Evolutionary conservation across 169 alveolate species (phyloP).

Genomic region (Plasmodium knowlesi): DNA sequence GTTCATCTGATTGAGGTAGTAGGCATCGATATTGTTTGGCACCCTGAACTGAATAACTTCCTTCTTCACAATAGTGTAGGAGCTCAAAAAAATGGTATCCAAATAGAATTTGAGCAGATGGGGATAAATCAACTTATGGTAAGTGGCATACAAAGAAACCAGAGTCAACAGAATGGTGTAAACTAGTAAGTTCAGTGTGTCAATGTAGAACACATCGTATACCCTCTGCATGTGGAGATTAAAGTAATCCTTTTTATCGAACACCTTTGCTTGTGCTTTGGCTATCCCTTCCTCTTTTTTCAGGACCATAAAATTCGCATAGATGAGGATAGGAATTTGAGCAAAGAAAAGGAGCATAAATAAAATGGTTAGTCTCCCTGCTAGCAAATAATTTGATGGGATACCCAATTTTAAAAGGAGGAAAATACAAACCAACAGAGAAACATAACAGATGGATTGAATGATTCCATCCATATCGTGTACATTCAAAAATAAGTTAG

Average conservation of each 20-base stretch:
- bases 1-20: conserved; percentile 56
- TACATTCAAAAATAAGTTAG: conserved; percentile 43
- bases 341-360: conserved; percentile 45
- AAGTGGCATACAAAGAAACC: conserved; percentile 57
- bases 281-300: conserved; percentile 18
- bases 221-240: conserved; percentile 33
- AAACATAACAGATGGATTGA: conserved; percentile 30
- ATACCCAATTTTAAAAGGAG: conserved; percentile 45
- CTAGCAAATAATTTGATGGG: conserved; percentile 60
- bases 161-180: conserved; percentile 13
- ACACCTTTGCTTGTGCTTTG: not conserved
- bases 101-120: conserved; percentile 59
- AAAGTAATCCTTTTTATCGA: conserved; percentile 55
- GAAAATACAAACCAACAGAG: conserved; percentile 20
- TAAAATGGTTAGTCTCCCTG: conserved; percentile 67
- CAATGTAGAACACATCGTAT: conserved; percentile 12
- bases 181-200: conserved; percentile 31
- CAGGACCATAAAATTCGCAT: conserved; percentile 21
- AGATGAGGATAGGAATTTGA: conserved; percentile 48
- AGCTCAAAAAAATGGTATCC: conserved; percentile 29
- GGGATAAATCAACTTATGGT: conserved; percentile 60
- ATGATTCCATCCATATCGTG: conserved; percentile 50
- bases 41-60: conserved; percentile 72
- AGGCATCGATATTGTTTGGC: conserved; percentile 72
- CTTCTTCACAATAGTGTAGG: conserved; percentile 49